phyloP scores from a whole-genome alignment of 2,329 filamentous ascomycete genomes.

The Colletotrichum tanaceti region DNA sequence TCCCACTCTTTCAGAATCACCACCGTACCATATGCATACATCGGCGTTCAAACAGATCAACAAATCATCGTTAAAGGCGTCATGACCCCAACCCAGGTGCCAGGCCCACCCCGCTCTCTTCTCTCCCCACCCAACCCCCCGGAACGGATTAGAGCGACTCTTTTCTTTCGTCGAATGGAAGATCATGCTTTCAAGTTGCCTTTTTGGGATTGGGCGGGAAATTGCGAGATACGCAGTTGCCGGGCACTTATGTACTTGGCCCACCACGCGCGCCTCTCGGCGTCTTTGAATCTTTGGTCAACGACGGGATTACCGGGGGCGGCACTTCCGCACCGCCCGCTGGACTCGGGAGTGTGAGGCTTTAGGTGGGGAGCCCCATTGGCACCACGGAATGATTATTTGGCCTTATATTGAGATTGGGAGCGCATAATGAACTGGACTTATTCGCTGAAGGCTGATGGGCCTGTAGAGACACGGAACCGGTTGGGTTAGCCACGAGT shows the following conservation, averaged over 20 bases:
- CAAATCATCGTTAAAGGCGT: neutral
- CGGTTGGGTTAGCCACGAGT: too few relatives aligned
- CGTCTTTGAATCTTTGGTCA: neutral
- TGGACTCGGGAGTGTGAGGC: neutral
- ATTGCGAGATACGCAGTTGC: neutral
- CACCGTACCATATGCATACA: neutral
- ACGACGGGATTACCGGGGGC: neutral
- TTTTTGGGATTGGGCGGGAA: conserved; percentile 8
- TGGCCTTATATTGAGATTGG: neutral
- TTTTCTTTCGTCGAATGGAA: neutral
- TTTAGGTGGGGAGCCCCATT: neutral
- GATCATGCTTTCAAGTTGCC: conserved; percentile 3
- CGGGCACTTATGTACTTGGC: neutral
- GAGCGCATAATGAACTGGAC: neutral
- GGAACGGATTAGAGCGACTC: neutral
- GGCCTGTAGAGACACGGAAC: neutral
- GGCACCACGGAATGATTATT: neutral
- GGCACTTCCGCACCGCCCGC: conserved; percentile 8
- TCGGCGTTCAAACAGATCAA: neutral
- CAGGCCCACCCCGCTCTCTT: too few relatives aligned
- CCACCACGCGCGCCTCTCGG: conserved; percentile 1
- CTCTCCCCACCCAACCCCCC: neutral
- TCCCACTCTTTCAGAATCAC: too few relatives aligned
- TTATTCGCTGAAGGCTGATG: neutral
- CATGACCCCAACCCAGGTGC: neutral